Evolutionary conservation across 306 rosid species (phyloP).

Genomic region (Elaeagnus macrophylla): DNA sequence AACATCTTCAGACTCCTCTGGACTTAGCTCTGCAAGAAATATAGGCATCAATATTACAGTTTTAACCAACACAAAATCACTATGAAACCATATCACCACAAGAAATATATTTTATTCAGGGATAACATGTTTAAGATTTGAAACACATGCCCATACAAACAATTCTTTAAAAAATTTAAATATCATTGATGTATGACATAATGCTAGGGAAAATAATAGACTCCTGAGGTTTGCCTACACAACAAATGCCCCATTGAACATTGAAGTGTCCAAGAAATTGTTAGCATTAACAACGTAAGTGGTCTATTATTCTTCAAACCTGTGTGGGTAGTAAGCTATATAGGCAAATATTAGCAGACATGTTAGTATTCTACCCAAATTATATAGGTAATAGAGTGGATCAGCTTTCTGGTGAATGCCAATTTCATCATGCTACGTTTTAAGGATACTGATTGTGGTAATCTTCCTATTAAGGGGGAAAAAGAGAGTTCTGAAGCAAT

Average conservation of each 20-base stretch:
- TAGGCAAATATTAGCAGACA: too few relatives aligned
- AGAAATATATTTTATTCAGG: too few relatives aligned
- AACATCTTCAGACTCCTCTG: slow-evolving; percentile 97
- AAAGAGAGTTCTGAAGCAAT: slow-evolving; percentile 7
- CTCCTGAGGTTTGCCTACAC: too few relatives aligned
- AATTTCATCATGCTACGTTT: neutral
- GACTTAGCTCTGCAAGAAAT: slow-evolving; percentile 67
- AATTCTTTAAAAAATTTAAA: too few relatives aligned
- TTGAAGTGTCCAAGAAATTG: too few relatives aligned
- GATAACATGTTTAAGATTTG: too few relatives aligned
- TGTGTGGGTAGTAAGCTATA: too few relatives aligned
- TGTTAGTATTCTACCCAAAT: too few relatives aligned
- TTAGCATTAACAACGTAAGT: too few relatives aligned
- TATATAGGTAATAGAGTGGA: neutral
- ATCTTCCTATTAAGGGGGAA: slow-evolving; percentile 7
- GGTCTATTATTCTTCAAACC: too few relatives aligned
- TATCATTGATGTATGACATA: neutral
- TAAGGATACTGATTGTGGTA: slow-evolving; percentile 10
- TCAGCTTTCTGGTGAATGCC: neutral
- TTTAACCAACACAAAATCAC: neutral
- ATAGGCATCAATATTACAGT: slow-evolving; percentile 8
- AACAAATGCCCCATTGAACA: too few relatives aligned
- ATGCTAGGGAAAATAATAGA: neutral
- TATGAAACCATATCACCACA: neutral
- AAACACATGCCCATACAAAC: too few relatives aligned